Conservation (phyloP, 1,139 yeast genomes). For the Yamadazyma jaroonii region DNA sequence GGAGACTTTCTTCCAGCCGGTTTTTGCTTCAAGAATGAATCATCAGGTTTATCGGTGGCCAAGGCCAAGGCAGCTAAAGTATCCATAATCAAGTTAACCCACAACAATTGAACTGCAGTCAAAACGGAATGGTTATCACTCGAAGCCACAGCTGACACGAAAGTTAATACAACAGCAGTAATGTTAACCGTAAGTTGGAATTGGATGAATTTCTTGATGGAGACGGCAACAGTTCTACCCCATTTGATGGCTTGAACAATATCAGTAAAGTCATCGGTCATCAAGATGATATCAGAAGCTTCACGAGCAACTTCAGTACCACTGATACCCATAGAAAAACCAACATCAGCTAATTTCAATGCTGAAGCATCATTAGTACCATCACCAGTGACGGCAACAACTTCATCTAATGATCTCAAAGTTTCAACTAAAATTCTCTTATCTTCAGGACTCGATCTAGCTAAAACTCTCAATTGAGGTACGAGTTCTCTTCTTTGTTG, state of each 20-base stretch:
- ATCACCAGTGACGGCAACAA: conserved; percentile 98
- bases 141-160: conserved; percentile 89
- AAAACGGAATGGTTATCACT: conserved; percentile 77
- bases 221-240: conserved; percentile 96
- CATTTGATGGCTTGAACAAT: conserved; percentile 98
- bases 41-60: conserved; percentile 96
- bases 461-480: conserved; percentile 78
- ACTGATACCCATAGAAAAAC: conserved; percentile 90
- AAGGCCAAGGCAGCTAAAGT: conserved; percentile 96
- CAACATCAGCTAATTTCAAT: conserved; percentile 85
- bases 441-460: conserved; percentile 95
- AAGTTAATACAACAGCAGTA: conserved; percentile 91
- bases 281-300: conserved; percentile 89
- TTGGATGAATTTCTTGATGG: conserved; percentile 93
- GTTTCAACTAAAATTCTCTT: conserved; percentile 82
- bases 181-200: conserved; percentile 94
- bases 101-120: conserved; percentile 93
- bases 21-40: conserved; percentile 67
- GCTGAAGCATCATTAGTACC: conserved; percentile 99
- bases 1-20: conserved; percentile 86
- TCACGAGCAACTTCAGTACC: conserved; percentile 96
- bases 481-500: conserved; percentile 59
- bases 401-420: conserved; percentile 79
- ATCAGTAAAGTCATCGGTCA: conserved; percentile 94
- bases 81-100: conserved; percentile 99